These are phyloP conservation scores for Ecytonucleospora hepatopenaei DNA, from an alignment of 371 early-diverging fungal species.

Conservation along the genomic window DNA sequence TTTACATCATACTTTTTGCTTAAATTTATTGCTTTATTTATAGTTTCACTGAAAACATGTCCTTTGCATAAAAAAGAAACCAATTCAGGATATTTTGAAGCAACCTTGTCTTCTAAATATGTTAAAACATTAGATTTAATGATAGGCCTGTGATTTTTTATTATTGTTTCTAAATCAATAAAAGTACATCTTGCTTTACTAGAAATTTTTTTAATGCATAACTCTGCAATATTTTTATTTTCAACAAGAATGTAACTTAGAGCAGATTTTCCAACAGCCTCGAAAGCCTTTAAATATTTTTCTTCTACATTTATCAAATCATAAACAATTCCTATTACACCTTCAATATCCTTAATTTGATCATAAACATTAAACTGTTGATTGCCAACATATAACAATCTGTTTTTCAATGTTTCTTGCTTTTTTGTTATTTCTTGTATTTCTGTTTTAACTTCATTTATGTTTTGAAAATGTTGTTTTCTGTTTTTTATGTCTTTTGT, in stretches of 20 bases:
- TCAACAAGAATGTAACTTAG: constrained; percentile 91
- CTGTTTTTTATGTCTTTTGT: neutral
- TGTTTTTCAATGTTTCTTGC: constrained; percentile 27
- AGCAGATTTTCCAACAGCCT: constrained; percentile 57
- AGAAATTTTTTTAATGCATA: constrained; percentile 65
- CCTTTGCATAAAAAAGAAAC: constrained; percentile 37
- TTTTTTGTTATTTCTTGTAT: constrained; percentile 24
- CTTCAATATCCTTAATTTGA: constrained; percentile 38
- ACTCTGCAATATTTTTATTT: constrained; percentile 71
- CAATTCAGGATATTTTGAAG: constrained; percentile 7
- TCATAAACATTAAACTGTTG: constrained; percentile 18
- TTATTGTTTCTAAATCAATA: constrained; percentile 68
- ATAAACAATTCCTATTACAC: constrained; percentile 58
- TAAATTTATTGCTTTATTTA: constrained; percentile 29
- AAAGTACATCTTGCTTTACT: constrained; percentile 74
- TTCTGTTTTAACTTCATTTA: constrained; percentile 64
- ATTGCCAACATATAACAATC: constrained; percentile 27
- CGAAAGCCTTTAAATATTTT: constrained; percentile 44
- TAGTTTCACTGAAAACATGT: constrained; percentile 37
- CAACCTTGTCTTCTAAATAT: neutral
- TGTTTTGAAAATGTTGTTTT: constrained; percentile 37
- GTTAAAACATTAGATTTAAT: constrained; percentile 22
- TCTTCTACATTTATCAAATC: constrained; percentile 47
- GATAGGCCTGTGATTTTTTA: neutral
- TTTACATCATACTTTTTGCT: constrained; percentile 43